These are phyloP conservation scores for Agaricus subrufescens DNA, from an alignment of 768 basidiomycete genomes.

Conservation along the genomic window DNA sequence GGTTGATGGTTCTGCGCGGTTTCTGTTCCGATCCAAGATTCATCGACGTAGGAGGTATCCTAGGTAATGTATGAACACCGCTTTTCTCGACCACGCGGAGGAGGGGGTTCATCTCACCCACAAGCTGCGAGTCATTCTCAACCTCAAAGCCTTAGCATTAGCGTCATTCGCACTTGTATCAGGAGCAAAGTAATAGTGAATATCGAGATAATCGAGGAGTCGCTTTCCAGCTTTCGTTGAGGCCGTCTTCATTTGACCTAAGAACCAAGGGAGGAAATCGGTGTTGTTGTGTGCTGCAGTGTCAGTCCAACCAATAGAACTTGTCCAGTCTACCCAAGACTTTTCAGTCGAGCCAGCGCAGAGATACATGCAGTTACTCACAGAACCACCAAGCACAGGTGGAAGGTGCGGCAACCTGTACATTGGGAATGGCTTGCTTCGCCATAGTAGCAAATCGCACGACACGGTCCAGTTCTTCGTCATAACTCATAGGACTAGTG, in stretches of 20 bases:
- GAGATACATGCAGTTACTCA: constrained; percentile 16
- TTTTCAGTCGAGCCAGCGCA: neutral
- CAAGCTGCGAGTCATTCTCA: constrained; percentile 45
- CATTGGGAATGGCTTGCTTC: constrained; percentile 39
- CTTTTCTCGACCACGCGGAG: neutral
- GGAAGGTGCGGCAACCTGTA: constrained; percentile 43
- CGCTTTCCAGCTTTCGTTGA: constrained; percentile 32
- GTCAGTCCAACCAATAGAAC: constrained; percentile 40
- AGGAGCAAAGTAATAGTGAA: constrained; percentile 51
- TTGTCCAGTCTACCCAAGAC: constrained; percentile 44
- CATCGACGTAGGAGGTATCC: constrained; percentile 47
- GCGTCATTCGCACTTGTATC: constrained; percentile 51
- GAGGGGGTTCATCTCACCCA: constrained; percentile 30
- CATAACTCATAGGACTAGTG: constrained; percentile 40
- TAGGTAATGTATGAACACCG: constrained; percentile 5
- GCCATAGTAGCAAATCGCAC: constrained; percentile 34
- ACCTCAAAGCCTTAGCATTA: constrained; percentile 43
- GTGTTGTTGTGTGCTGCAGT: constrained; percentile 46
- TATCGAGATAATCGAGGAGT: constrained; percentile 50
- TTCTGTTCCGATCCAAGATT: constrained; percentile 44
- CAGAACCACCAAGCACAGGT: constrained; percentile 44
- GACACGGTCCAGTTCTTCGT: constrained; percentile 46
- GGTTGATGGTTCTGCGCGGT: constrained; percentile 41
- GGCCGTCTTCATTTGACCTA: constrained; percentile 39
- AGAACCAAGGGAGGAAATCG: constrained; percentile 56